Evolutionary conservation across 805 yeast genomes (phyloP).

Genomic region (Metschnikowia kunwiensis): DNA sequence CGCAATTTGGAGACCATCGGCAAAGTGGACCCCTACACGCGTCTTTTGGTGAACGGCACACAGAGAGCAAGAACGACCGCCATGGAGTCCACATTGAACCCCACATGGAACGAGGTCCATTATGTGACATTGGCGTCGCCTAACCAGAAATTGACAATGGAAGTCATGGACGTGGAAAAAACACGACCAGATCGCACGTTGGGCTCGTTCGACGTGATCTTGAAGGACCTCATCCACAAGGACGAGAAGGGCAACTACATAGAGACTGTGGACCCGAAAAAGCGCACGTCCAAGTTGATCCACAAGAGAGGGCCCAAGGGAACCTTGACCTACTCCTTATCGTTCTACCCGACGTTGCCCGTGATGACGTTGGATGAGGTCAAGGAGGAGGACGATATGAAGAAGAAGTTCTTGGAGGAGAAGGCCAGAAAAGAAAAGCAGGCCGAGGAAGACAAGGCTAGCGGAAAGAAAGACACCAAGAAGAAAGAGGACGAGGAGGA

Average conservation of each 20-base stretch:
- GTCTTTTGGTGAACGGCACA: constrained; percentile 73
- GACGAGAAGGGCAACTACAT: constrained; percentile 61
- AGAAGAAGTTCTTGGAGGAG: constrained; percentile 17
- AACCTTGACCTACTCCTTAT: constrained; percentile 61
- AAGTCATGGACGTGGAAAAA: constrained; percentile 88
- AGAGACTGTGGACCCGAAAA: constrained; percentile 54
- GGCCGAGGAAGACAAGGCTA: constrained; percentile 30
- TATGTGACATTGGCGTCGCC: constrained; percentile 82
- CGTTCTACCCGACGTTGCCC: constrained; percentile 82
- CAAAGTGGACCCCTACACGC: constrained; percentile 86
- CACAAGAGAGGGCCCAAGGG: constrained; percentile 85
- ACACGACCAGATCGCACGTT: constrained; percentile 79
- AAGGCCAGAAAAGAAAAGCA: constrained; percentile 26
- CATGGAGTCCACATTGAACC: constrained; percentile 62
- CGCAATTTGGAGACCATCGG: constrained; percentile 87
- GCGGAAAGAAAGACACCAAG: constrained; percentile 24
- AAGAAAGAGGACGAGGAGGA: constrained; percentile 36
- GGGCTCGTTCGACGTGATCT: constrained; percentile 73
- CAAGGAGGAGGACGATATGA: constrained; percentile 45
- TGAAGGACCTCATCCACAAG: constrained; percentile 64
- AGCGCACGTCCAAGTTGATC: constrained; percentile 60
- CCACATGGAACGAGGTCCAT: constrained; percentile 80
- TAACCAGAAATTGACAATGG: constrained; percentile 77
- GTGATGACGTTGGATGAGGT: constrained; percentile 76
- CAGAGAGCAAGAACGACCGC: constrained; percentile 76